Evolutionary conservation across 352 stramenopile genomes (phyloP), one percentile per base, ranked within the genome.

Genomic region (Salisapilia sapeloensis): DNA sequence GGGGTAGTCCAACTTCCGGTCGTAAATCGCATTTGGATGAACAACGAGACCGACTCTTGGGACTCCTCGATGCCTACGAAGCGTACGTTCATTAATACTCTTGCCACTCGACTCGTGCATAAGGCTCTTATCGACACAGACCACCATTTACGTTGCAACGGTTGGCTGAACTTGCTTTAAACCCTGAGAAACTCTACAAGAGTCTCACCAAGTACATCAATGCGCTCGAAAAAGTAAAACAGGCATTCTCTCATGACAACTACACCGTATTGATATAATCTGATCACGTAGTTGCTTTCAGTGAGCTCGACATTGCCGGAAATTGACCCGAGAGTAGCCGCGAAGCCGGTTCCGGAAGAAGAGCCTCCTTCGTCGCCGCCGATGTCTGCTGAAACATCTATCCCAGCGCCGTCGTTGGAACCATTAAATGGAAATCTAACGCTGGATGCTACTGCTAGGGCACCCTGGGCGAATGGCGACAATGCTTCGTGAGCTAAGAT

Each of bases 141-240:
- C 65, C 72, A 19, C 72, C 72, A 22, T 89, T 89, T 46, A 89
- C 72, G 34, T 57, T 89, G 38, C 72, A 89, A 44, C 55, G 72
- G 0, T 56, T 89, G 32, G 76, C 65, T 2, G 72, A 89, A 49
- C 62, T 89, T 24, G 65, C 85, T 29, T 7, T 84, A 26, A 53
- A 82, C 38, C 72, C 72, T 1, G 46, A 53, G 9, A 63, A 60
- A 33, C 74, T 54, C 17, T 89, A 89, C 61, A 72, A 63, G 48
- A 80, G 41, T 31, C 53, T 78, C 22, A 60, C 63, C 48, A 89
- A 89, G 40, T 52, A 85, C 30, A 60, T 85, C 38, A 85, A 85
- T 19, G 72, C 69, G 13, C 51, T 89, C 14, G 66, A 89, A 51
- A 89, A 89, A 46, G 60, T 77, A 8, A 28, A 33, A n/a, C n/a